Base-by-base conservation (phyloP, 441 rosid species). In the Erodium texanum region DNA sequence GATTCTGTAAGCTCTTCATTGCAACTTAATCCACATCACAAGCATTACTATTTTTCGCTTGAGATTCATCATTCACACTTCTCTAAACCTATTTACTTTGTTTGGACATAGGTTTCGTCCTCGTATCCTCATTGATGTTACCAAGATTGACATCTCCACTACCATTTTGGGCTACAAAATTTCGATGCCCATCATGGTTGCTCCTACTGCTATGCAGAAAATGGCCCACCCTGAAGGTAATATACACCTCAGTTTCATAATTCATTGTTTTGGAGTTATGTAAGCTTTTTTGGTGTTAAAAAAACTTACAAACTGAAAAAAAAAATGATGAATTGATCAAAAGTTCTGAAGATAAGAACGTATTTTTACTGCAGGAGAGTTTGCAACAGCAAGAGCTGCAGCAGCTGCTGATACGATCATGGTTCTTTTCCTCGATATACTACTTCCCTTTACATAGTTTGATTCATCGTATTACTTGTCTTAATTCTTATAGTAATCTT, bases 141-240 rank as follows among this genome's bases (percentile, higher is more conserved):
- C 85, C 86, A 76, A 83, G 81, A 91, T 93, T 69, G 96, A 90
- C 79, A 84, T 81, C 75, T 75, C 84, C 74, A 86, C 96, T 32
- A 87, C 77, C 27, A 86, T 93, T 48, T 72, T 93, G 82, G 97
- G 99, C 62, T 89, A 88, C 82, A 91, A 93, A 52, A 78, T 89
- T 74, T 88, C 96, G 36, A 91, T 93, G 97, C 99, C 97, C n/a
- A 88, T 93, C 78, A 87, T 93, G 99, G 78, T 93, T 81, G 99
- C 99, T 77, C 99, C 99, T 32, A 80, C 92, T 11, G 97, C 96
- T 20, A 85, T 93, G 89, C 97, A 91, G 87, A 93, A 93, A 82
- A 93, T 93, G 99, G 99, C 97, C 71, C 99, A 93, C 70, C 97
- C 96, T 74, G 96, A 91, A 69, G 99, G 99, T 89, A 32, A 77